Percentiles rank a stretch among this genome's conserved stretches.
Evolutionary conservation across 2,329 filamentous ascomycete species (phyloP).

Genomic region (Arthrobotrys megalospora): DNA sequence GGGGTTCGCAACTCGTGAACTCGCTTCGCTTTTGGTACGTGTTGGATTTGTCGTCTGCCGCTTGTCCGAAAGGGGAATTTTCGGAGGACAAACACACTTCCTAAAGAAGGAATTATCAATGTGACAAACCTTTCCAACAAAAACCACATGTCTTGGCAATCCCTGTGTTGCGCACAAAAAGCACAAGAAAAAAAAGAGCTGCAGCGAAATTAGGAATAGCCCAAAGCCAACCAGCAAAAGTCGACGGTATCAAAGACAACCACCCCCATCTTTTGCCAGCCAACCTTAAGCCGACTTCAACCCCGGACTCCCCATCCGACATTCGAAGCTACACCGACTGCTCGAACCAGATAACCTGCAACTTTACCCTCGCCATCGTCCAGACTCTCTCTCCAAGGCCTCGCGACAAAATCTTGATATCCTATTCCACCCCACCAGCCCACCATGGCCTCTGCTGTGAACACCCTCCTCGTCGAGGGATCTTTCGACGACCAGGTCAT

Average conservation of each 20-base stretch:
- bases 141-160: constrained; percentile 48
- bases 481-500: constrained; percentile 80
- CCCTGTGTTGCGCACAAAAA: constrained; percentile 58
- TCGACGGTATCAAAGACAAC: constrained; percentile 16
- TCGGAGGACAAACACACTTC: constrained; percentile 23
- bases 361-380: neutral
- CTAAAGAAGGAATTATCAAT: neutral
- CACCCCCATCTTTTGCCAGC: constrained; percentile 29
- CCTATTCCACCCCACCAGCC: constrained; percentile 37
- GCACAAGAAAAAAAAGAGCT: constrained; percentile 52
- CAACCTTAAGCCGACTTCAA: constrained; percentile 33
- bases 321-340: constrained; percentile 24
- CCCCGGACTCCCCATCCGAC: neutral
- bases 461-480: constrained; percentile 82
- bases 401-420: constrained; percentile 14
- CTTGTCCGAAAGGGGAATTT: constrained; percentile 24
- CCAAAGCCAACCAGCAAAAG: constrained; percentile 33
- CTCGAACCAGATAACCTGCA: constrained; percentile 8
- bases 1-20: neutral
- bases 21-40: constrained; percentile 16
- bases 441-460: constrained; percentile 65
- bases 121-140: neutral
- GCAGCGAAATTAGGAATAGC: constrained; percentile 61
- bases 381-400: neutral
- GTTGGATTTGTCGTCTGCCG: constrained; percentile 34